These are phyloP conservation scores for Rubia balearica DNA, from an alignment of 305 asterid species.

Conservation along the genomic window DNA sequence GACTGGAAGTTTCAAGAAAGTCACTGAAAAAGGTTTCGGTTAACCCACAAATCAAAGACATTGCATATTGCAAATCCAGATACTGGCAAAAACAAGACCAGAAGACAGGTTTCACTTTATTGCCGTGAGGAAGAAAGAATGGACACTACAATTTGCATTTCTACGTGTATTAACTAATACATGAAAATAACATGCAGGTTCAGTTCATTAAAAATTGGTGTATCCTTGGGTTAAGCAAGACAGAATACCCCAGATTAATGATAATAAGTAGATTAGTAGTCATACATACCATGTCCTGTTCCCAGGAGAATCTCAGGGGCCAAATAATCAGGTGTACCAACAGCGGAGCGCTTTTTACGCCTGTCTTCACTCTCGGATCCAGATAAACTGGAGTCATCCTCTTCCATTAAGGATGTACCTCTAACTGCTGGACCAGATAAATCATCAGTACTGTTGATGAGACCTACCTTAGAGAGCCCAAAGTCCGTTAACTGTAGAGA, in stretches of 20 bases:
- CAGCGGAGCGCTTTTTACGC: constrained; percentile 93
- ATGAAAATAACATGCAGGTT: neutral
- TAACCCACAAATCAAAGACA: neutral
- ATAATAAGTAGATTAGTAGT: neutral
- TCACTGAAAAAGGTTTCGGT: neutral
- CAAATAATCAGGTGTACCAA: constrained; percentile 99
- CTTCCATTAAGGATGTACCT: constrained; percentile 88
- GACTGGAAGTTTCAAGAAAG: neutral
- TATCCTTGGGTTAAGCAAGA: neutral
- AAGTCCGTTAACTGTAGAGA: constrained; percentile 87
- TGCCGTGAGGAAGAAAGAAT: neutral
- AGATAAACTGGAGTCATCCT: constrained; percentile 70
- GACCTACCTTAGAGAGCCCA: constrained; percentile 99
- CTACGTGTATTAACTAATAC: neutral
- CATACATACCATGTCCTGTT: constrained; percentile 91
- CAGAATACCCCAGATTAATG: neutral
- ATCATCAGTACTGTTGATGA: constrained; percentile 95
- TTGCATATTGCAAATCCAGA: neutral
- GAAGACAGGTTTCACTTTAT: neutral
- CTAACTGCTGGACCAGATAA: constrained; percentile 94
- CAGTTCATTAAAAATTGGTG: neutral
- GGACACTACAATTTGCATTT: neutral
- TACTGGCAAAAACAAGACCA: neutral
- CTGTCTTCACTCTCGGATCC: constrained; percentile 69
- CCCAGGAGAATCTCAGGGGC: constrained; percentile 99